Evolutionary conservation across 352 stramenopile species (phyloP).

Genomic region (Pythium brassicae): DNA sequence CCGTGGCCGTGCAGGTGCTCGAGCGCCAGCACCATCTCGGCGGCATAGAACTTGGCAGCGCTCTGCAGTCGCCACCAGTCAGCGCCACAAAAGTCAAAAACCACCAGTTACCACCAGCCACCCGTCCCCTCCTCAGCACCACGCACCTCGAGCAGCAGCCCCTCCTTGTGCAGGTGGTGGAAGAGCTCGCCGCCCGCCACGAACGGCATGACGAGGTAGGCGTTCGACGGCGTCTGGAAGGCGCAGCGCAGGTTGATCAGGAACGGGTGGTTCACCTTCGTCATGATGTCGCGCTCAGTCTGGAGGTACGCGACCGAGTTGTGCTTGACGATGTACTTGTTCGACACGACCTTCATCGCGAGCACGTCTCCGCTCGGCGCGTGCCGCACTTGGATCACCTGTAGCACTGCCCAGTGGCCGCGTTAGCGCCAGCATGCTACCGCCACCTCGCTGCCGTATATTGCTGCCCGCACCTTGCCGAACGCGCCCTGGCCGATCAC

Average conservation of each 20-base stretch:
- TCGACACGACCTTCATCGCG: constrained; percentile 17
- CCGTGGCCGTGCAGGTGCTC: constrained; percentile 89
- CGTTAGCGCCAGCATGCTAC: no score
- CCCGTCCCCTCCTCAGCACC: no score
- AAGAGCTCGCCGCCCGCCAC: constrained; percentile 97
- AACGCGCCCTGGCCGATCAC: constrained; percentile 83
- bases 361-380: no score
- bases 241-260: constrained; percentile 96
- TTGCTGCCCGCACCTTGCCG: constrained; percentile 87
- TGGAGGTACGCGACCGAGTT: constrained; percentile 95
- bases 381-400: constrained; percentile 90
- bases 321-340: constrained; percentile 89
- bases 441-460: no score
- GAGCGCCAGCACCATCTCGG: constrained; percentile 93
- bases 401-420: no score
- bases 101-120: constrained; percentile 79
- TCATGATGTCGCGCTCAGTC: constrained; percentile 97
- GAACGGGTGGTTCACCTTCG: constrained; percentile 96
- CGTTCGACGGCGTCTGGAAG: constrained; percentile 93
- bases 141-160: no score
- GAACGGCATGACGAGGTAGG: constrained; percentile 89
- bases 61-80: neutral
- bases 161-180: constrained; percentile 81
- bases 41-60: constrained; percentile 83
- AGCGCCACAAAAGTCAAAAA: constrained; percentile 56